Conservation (phyloP, 805 yeast genomes). For the Schwanniomyces vanrijiae region DNA sequence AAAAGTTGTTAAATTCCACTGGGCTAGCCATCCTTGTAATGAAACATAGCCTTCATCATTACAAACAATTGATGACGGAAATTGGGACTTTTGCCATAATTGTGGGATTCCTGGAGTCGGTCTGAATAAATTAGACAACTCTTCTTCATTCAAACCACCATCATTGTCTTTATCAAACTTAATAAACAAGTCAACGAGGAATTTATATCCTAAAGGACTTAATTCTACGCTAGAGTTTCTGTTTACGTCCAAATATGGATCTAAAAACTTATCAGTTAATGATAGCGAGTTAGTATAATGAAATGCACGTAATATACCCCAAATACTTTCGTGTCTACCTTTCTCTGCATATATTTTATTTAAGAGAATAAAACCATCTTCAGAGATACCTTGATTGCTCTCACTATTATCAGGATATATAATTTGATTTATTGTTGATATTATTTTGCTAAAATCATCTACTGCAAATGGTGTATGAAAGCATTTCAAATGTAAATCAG, state of each 20-base stretch:
- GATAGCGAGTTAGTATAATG: conserved; percentile 92
- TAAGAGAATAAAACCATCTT: conserved; percentile 72
- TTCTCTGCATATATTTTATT: conserved; percentile 83
- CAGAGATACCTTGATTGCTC: conserved; percentile 56
- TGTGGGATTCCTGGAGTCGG: conserved; percentile 94
- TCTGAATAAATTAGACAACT: conserved; percentile 65
- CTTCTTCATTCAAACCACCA: conserved; percentile 84
- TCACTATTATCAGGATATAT: conserved; percentile 26
- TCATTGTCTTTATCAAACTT: conserved; percentile 93
- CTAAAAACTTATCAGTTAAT: conserved; percentile 73
- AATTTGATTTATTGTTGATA: conserved; percentile 29
- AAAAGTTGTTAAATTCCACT: conserved; percentile 96
- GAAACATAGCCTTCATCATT: conserved; percentile 90
- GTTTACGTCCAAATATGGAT: conserved; percentile 76
- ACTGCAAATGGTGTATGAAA: conserved; percentile 52
- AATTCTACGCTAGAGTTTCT: conserved; percentile 80
- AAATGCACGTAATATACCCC: conserved; percentile 90
- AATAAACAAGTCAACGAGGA: conserved; percentile 85
- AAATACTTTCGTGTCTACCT: conserved; percentile 94
- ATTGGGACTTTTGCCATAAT: conserved; percentile 80
- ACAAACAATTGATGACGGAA: conserved; percentile 85
- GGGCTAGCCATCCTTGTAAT: conserved; percentile 97
- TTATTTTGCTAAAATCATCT: conserved; percentile 38
- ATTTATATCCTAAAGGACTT: conserved; percentile 88
- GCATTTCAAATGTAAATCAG: conserved; percentile 69